Conservation (phyloP, 352 stramenopile species). For the Phytophthora hybrid region DNA sequence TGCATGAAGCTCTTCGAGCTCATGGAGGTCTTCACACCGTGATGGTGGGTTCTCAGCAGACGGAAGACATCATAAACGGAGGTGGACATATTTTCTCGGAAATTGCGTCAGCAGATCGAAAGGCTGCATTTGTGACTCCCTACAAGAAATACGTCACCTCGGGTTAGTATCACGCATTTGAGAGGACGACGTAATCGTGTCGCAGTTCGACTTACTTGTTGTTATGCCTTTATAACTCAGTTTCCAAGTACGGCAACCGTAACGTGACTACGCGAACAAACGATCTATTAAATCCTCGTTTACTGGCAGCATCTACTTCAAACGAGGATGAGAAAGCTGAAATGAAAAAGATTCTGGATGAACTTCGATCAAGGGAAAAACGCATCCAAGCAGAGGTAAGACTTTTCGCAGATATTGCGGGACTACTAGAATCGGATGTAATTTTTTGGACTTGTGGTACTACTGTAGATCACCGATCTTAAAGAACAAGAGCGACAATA, state of each 20-base stretch:
- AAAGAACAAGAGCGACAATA: conserved; percentile 75
- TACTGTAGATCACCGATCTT: conserved; percentile 60
- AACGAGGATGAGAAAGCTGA: conserved; percentile 80
- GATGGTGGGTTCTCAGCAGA: conserved; percentile 74
- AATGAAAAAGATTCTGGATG: conserved; percentile 62
- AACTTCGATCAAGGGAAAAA: conserved; percentile 45
- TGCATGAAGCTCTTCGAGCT: conserved; percentile 78
- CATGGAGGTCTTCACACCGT: conserved; percentile 84
- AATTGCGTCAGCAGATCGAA: conserved; percentile 64
- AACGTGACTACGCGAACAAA: conserved; percentile 90
- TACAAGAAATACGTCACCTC: conserved; percentile 90
- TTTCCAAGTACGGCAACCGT: conserved; percentile 87
- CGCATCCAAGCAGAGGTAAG: conserved; percentile 67
- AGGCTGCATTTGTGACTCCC: conserved; percentile 81
- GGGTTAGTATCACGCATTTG: conserved; percentile 37
- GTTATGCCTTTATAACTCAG: conserved; percentile 17
- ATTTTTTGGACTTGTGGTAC: background rate
- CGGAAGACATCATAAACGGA: conserved; percentile 81
- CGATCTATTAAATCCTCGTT: conserved; percentile 71
- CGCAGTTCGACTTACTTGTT: background rate
- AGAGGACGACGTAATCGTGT: background rate
- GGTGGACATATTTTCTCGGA: conserved; percentile 70
- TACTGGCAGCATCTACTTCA: conserved; percentile 77
- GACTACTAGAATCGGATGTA: background rate
- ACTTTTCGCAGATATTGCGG: background rate